Evolutionary conservation across 1,284 basidiomycete genomes (phyloP).

Genomic region (Meripilus lineatus): DNA sequence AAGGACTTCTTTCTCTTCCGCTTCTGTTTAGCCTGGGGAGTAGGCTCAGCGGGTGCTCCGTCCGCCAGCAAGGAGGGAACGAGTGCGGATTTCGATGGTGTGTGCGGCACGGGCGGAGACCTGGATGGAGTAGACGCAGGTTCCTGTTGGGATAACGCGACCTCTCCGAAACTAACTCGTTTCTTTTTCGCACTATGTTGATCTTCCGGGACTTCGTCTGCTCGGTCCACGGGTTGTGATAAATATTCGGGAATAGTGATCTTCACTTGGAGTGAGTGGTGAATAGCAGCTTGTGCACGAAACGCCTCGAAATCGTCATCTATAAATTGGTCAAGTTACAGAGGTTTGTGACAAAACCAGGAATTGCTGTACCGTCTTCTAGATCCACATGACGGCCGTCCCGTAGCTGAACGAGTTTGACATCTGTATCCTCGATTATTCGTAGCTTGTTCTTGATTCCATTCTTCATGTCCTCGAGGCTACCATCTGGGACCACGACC

Average conservation of each 20-base stretch:
- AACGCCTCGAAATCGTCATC: constrained; percentile 79
- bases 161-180: not conserved
- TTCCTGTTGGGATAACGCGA: not conserved
- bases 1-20: not conserved
- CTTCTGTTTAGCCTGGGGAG: not conserved
- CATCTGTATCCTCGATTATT: constrained; percentile 32
- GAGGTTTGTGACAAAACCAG: constrained; percentile 2
- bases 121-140: not conserved
- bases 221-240: too few relatives aligned
- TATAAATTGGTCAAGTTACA: constrained; percentile 23
- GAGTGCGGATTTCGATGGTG: too few relatives aligned
- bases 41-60: too few relatives aligned
- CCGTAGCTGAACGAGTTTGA: constrained; percentile 54
- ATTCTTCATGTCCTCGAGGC: constrained; percentile 50
- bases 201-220: too few relatives aligned
- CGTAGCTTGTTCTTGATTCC: constrained; percentile 58
- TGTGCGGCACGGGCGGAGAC: not conserved
- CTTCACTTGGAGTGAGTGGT: not conserved
- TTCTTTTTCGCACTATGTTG: not conserved
- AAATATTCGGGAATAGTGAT: too few relatives aligned
- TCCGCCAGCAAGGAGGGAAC: too few relatives aligned
- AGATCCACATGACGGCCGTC: constrained; percentile 54
- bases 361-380: constrained; percentile 55
- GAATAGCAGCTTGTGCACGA: constrained; percentile 35
- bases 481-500: too few relatives aligned